A percentile compares a stretch with the other conserved stretches of the same genome.
Conservation (phyloP, 257 asterid genomes). For the Cordia subcordata region DNA sequence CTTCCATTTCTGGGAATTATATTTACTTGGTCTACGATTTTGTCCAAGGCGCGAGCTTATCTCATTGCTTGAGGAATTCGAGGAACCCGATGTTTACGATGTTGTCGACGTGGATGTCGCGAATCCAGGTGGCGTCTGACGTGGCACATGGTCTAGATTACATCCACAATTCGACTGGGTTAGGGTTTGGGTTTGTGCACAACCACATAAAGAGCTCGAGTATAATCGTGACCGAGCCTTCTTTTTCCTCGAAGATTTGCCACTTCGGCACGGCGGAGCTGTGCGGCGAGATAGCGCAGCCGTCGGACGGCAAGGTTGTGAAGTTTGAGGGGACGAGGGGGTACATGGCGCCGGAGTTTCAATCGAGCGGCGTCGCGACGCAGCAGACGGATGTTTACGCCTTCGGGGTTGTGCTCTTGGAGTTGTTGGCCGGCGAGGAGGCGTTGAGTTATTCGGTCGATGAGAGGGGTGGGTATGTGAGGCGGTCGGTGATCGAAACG, state of each 20-base stretch:
- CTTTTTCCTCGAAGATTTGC: constrained; percentile 59
- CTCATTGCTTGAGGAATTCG: constrained; percentile 56
- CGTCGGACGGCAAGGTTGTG: constrained; percentile 4
- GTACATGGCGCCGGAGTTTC: constrained; percentile 94
- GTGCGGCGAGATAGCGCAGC: constrained; percentile 63
- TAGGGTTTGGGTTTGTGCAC: constrained; percentile 72
- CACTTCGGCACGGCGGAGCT: constrained; percentile 93
- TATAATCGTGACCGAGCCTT: constrained; percentile 40
- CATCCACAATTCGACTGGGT: constrained; percentile 75
- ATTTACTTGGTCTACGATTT: constrained; percentile 71
- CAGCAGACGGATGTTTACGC: constrained; percentile 75
- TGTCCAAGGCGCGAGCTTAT: constrained; percentile 52
- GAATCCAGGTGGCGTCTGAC: constrained; percentile 64
- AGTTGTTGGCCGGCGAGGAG: constrained; percentile 79
- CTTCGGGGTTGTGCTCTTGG: constrained; percentile 86
- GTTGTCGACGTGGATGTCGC: constrained; percentile 61
- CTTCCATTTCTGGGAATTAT: constrained; percentile 58
- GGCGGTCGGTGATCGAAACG: constrained; percentile 67
- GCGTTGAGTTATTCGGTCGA: constrained; percentile 55
- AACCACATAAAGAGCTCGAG: constrained; percentile 75
- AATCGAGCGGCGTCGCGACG: constrained; percentile 52
- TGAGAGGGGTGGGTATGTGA: constrained; percentile 51
- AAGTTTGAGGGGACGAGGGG: constrained; percentile 85
- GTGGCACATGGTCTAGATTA: constrained; percentile 87
- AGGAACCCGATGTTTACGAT: constrained; percentile 66